phyloP scores from a whole-genome alignment of 1,284 basidiomycete species.

The Cystobasidium sp. region DNA sequence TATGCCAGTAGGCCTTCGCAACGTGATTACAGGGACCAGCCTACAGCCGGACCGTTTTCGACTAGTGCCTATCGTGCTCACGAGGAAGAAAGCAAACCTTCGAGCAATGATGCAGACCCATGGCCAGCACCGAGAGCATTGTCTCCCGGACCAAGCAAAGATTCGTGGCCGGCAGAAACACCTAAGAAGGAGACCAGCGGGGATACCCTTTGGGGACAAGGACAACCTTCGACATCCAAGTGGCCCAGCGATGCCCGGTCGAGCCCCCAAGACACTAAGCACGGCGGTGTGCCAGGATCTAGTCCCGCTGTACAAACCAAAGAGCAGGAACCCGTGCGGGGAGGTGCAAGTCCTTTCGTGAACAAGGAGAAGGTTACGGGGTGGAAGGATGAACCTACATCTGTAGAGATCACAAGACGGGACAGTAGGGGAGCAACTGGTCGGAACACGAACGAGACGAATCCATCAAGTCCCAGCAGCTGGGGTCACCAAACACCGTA shows the following conservation, averaged over 20 bases:
- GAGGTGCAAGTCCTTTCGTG: not conserved
- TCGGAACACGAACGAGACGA: not conserved
- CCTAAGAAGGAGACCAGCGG: not conserved
- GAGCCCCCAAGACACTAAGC: conserved; percentile 3
- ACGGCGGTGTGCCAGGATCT: not conserved
- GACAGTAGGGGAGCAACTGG: conserved; percentile 2
- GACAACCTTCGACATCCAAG: not conserved
- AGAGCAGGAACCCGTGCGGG: not conserved
- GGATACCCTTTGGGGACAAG: not conserved
- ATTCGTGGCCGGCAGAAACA: not conserved
- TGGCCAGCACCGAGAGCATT: not conserved
- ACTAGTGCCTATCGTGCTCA: not conserved
- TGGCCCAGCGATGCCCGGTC: not conserved
- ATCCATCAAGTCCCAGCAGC: not conserved
- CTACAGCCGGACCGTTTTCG: not conserved
- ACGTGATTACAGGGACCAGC: not conserved
- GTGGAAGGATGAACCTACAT: not conserved
- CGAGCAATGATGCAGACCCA: not conserved
- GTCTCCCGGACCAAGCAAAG: not conserved
- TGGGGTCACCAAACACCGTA: not conserved
- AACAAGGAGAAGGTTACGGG: not conserved
- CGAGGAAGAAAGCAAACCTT: not conserved
- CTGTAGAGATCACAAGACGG: not conserved
- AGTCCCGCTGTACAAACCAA: conserved; percentile 2
- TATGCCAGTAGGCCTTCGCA: conserved; percentile 11